phyloP scores from a whole-genome alignment of 352 stramenopile species.

The Phytophthora podocarpi region DNA sequence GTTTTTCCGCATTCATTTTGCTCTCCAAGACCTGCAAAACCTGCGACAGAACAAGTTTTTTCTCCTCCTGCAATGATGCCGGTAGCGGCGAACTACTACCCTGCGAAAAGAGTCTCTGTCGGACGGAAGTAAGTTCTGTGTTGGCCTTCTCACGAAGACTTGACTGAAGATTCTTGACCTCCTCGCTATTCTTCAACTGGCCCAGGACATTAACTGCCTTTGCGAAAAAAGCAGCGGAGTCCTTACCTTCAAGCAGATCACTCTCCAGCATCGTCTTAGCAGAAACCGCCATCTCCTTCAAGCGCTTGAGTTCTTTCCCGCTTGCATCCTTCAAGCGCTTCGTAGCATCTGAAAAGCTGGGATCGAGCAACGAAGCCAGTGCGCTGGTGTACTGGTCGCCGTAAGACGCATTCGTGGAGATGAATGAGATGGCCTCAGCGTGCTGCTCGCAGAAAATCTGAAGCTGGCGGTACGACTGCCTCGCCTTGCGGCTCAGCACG shows the following conservation, averaged over 20 bases:
- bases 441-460: conserved; percentile 75
- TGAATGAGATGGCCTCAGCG: conserved; percentile 71
- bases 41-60: conserved; percentile 64
- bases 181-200: conserved; percentile 63
- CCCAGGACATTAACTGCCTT: conserved; percentile 63
- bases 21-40: conserved; percentile 66
- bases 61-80: conserved; percentile 31
- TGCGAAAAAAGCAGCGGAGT: conserved; percentile 65
- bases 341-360: conserved; percentile 63
- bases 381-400: conserved; percentile 69
- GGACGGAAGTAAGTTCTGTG: conserved; percentile 43
- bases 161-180: conserved; percentile 57
- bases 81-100: conserved; percentile 6
- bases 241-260: conserved; percentile 68
- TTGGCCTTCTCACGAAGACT: conserved; percentile 52
- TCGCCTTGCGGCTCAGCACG: conserved; percentile 52
- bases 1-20: conserved; percentile 52
- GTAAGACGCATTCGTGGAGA: conserved; percentile 75
- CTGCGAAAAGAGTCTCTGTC: conserved; percentile 20
- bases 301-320: conserved; percentile 56
- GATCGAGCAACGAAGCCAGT: conserved; percentile 63
- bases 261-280: conserved; percentile 68
- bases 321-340: conserved; percentile 54
- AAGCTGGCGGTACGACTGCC: conserved; percentile 59
- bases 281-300: conserved; percentile 52